A percentile compares a stretch with the other conserved stretches of the same genome.
These are phyloP conservation scores for Solanum appendiculatum DNA, from an alignment of 257 asterid species.

Conservation along the genomic window DNA sequence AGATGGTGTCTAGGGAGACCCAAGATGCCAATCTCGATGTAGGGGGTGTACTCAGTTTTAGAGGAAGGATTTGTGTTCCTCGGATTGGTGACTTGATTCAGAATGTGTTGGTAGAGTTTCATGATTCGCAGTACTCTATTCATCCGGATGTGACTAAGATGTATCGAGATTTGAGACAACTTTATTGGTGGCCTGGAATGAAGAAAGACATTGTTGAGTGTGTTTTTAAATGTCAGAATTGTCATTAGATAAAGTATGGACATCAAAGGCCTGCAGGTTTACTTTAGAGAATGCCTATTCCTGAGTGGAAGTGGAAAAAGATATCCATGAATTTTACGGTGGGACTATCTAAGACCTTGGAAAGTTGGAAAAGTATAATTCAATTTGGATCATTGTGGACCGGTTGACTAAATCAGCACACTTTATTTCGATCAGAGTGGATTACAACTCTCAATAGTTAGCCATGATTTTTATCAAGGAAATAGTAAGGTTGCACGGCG, in stretches of 20 bases:
- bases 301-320: too few relatives aligned
- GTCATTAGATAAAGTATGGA: background rate
- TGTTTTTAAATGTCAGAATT: background rate
- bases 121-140: background rate
- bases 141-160: background rate
- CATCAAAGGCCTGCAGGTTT: too few relatives aligned
- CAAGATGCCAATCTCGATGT: background rate
- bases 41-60: background rate
- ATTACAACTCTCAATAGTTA: too few relatives aligned
- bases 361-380: too few relatives aligned
- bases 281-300: too few relatives aligned
- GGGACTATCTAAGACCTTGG: too few relatives aligned
- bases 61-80: background rate
- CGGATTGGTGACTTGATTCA: background rate
- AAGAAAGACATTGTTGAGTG: background rate
- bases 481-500: too few relatives aligned
- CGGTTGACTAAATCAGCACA: too few relatives aligned
- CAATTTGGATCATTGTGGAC: too few relatives aligned
- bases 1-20: background rate
- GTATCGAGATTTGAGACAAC: background rate
- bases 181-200: background rate
- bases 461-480: too few relatives aligned
- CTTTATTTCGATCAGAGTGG: too few relatives aligned
- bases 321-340: too few relatives aligned
- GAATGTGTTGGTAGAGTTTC: background rate